These are phyloP conservation scores for Entamoeba invadens DNA, from an alignment of 208 protist species.

Conservation along the genomic window DNA sequence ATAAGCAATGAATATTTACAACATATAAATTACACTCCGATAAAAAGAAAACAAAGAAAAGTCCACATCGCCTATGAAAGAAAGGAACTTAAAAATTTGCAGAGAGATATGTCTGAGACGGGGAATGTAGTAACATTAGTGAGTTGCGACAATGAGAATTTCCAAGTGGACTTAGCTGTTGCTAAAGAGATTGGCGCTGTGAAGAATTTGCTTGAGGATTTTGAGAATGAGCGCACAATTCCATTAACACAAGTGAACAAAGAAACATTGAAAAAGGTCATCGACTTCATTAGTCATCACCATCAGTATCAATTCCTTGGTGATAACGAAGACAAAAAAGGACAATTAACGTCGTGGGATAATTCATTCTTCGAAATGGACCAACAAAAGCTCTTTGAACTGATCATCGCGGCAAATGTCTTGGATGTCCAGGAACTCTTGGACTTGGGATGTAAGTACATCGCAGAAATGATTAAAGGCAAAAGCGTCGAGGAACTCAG, in stretches of 20 bases:
- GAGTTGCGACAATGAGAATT: background rate
- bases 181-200: background rate
- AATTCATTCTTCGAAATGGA: background rate
- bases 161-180: background rate
- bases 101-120: background rate
- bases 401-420: background rate
- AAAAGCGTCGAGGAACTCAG: background rate
- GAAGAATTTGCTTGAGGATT: background rate
- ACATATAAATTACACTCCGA: too few relatives aligned
- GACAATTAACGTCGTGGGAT: background rate
- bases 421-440: background rate
- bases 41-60: too few relatives aligned
- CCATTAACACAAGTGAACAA: background rate
- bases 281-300: background rate
- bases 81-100: too few relatives aligned
- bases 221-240: background rate
- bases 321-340: background rate
- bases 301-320: background rate
- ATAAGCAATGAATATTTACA: too few relatives aligned
- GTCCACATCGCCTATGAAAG: too few relatives aligned
- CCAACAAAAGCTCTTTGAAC: background rate
- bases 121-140: background rate
- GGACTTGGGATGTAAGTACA: background rate
- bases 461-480: background rate
- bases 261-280: background rate